Evolutionary conservation across 139 green algal species (phyloP).

Genomic region (Asterochloris sp.): DNA sequence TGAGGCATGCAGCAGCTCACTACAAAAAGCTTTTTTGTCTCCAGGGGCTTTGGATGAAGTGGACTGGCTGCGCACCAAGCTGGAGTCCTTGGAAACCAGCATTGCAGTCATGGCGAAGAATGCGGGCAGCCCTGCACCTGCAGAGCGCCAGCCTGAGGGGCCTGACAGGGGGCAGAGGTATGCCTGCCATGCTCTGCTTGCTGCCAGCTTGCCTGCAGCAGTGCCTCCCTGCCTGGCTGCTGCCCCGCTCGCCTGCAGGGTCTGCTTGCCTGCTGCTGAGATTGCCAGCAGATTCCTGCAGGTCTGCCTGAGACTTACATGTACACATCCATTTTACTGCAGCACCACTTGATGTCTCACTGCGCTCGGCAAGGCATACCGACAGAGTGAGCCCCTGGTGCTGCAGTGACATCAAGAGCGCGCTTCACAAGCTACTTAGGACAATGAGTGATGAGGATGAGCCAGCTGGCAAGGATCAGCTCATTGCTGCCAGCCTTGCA

Average conservation of each 20-base stretch:
- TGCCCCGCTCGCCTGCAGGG: neutral
- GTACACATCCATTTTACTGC: too few relatives aligned
- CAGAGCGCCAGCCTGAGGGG: neutral
- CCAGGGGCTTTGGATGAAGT: conserved; percentile 53
- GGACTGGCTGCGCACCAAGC: conserved; percentile 38
- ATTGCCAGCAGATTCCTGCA: neutral
- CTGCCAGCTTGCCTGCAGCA: too few relatives aligned
- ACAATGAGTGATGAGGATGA: conserved; percentile 4
- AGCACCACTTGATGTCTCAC: neutral
- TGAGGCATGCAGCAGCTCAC: too few relatives aligned
- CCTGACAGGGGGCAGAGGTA: conserved; percentile 9
- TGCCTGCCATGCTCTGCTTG: neutral
- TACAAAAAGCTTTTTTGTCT: too few relatives aligned
- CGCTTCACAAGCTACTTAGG: neutral
- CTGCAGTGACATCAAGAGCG: conserved; percentile 16
- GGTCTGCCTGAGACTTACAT: neutral
- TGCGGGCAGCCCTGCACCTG: neutral
- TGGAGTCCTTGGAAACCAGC: conserved; percentile 35
- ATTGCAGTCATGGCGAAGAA: conserved; percentile 9
- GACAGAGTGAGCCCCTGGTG: neutral
- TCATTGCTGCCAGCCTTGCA: too few relatives aligned
- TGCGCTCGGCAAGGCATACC: neutral
- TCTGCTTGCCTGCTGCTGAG: neutral
- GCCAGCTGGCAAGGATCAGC: too few relatives aligned
- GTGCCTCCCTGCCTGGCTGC: too few relatives aligned